Base-by-base conservation (phyloP, 2,329 filamentous ascomycete species). In the Monilinia aucupariae region DNA sequence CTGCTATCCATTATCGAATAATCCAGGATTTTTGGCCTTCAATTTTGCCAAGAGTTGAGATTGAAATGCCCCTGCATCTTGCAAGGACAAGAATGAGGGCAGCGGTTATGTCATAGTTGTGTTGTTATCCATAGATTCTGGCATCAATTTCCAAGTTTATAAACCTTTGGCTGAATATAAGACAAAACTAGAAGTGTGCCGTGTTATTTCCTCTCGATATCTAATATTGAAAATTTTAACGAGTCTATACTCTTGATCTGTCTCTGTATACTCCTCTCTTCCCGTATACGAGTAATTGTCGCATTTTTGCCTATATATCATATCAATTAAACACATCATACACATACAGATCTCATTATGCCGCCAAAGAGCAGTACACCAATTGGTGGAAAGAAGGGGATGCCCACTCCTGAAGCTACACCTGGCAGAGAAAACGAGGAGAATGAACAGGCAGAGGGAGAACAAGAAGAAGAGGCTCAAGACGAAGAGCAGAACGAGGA, bases 101-200 rank as follows among this genome's bases (percentile, higher is more conserved):
- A 45, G 39, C 49, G 49, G 50, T 55, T 61, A 61, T 61, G 59
- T 61, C 59, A 61, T 61, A 61, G 59, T 37, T 37, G 17, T 25
- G 17, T 61, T 52, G 47, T 25, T 20, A 48, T 61, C 59, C 59
- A 55, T 55, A 61, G 59, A 55, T 27, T 48, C 12, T 32, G 22
- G 47, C 58, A 60, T 45, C 49, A 45, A n/a, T 47, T 61, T 61
- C 59, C 59, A 61, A 61, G 59, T 61, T 61, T 45, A 54, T 50
- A 10, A 27, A 34, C 20, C 22, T 41, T 22, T 37, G 25, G 8
- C 27, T 59, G 47, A 32, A 53, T 61, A 61, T 61, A 61, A 61
- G 51, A 52, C 20, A 47, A 61, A 61, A 25, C 49, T 45, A 45
- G 30, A 34, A 55, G 17, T 32, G 32, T 34, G 25, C 20, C n/a